These are phyloP conservation scores for Ophiostoma sp. DNA, from an alignment of 2,329 filamentous ascomycete species.

Conservation along the genomic window DNA sequence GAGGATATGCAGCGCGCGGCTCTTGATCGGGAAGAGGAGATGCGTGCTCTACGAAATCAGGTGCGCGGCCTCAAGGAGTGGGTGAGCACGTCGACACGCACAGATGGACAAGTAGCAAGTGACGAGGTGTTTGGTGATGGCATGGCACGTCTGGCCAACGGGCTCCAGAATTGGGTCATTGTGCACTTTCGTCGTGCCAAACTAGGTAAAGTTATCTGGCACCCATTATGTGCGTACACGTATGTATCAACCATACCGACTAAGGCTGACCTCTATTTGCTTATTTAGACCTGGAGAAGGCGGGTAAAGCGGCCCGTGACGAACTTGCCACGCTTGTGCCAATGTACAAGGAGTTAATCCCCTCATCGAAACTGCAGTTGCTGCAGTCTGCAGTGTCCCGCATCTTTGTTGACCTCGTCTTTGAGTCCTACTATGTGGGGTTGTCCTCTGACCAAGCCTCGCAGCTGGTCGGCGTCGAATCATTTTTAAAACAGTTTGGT, in stretches of 20 bases:
- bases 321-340: slow-evolving; percentile 46
- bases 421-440: slow-evolving; percentile 59
- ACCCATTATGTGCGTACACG: no score
- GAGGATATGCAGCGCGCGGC: slow-evolving; percentile 44
- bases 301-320: background rate
- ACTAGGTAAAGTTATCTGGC: slow-evolving; percentile 39
- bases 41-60: slow-evolving; percentile 51
- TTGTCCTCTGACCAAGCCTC: slow-evolving; percentile 49
- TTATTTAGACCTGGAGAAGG: background rate
- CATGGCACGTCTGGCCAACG: slow-evolving; percentile 58
- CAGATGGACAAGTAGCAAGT: slow-evolving; percentile 57
- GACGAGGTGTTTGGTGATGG: slow-evolving; percentile 62
- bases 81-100: slow-evolving; percentile 61
- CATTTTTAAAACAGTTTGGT: slow-evolving; percentile 38
- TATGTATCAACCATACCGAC: background rate
- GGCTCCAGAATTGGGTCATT: slow-evolving; percentile 69
- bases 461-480: slow-evolving; percentile 47
- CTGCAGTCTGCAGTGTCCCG: slow-evolving; percentile 57
- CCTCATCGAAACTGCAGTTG: slow-evolving; percentile 53
- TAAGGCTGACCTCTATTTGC: background rate
- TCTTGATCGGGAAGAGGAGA: slow-evolving; percentile 50
- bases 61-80: slow-evolving; percentile 64
- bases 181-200: slow-evolving; percentile 60
- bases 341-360: slow-evolving; percentile 51
- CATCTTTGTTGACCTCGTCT: slow-evolving; percentile 56